Percentiles rank a stretch among this genome's conserved stretches.
phyloP scores from a whole-genome alignment of 164 flowering plant species.

The Houttuynia cordata region DNA sequence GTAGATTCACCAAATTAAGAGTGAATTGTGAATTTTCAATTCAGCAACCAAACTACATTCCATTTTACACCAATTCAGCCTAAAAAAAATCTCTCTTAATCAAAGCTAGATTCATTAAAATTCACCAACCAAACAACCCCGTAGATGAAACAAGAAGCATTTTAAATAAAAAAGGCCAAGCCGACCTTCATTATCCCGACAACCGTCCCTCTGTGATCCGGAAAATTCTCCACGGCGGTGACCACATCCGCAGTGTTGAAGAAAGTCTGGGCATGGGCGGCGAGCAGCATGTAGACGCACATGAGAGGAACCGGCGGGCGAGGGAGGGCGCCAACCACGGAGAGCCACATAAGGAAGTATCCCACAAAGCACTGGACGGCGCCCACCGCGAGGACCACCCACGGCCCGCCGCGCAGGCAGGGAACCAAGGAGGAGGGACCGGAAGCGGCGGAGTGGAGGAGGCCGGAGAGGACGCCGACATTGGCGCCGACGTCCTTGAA shows the following conservation, averaged over 20 bases:
- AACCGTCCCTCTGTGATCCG: conserved; percentile 56
- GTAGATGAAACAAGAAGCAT: too few relatives aligned
- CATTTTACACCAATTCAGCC: too few relatives aligned
- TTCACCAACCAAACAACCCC: too few relatives aligned
- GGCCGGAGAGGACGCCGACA: conserved; percentile 72
- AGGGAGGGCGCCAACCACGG: conserved; percentile 49
- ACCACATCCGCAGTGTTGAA: conserved; percentile 82
- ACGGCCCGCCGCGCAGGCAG: conserved; percentile 32
- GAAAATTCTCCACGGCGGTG: conserved; percentile 63
- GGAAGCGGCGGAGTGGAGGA: conserved; percentile 64
- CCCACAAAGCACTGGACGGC: conserved; percentile 80
- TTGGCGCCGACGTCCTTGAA: conserved; percentile 96
- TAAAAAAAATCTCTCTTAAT: too few relatives aligned
- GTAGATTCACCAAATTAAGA: too few relatives aligned
- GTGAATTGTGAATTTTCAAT: too few relatives aligned
- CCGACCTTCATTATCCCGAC: conserved; percentile 82
- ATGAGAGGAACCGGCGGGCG: conserved; percentile 47
- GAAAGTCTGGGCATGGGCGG: conserved; percentile 85
- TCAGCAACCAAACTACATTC: too few relatives aligned
- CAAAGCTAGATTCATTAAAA: too few relatives aligned
- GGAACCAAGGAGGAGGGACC: conserved; percentile 3
- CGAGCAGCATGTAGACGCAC: conserved; percentile 72
- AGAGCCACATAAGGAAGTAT: conserved; percentile 65
- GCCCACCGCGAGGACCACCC: conserved; percentile 61
- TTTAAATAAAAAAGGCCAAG: too few relatives aligned